These are phyloP conservation scores for Calonectria hongkongensis DNA, from an alignment of 2,329 filamentous ascomycete genomes.

Conservation along the genomic window DNA sequence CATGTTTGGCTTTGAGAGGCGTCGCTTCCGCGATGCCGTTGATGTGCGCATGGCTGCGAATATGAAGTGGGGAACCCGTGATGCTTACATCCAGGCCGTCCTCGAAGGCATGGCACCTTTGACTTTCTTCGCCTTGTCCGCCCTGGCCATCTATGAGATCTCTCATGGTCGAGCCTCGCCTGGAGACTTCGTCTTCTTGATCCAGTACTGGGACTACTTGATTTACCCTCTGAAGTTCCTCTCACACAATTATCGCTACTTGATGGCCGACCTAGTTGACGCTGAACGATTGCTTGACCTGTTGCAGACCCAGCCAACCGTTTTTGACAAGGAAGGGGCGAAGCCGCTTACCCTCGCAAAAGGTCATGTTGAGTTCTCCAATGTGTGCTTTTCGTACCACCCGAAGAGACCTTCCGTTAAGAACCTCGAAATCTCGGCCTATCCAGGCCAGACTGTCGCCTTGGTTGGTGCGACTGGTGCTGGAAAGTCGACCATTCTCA, in stretches of 20 bases:
- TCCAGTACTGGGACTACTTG: conserved; percentile 76
- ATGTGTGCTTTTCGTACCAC: conserved; percentile 75
- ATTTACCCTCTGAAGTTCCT: conserved; percentile 63
- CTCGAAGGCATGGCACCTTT: conserved; percentile 66
- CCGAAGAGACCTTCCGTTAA: conserved; percentile 69
- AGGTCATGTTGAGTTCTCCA: conserved; percentile 72
- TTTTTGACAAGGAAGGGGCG: conserved; percentile 69
- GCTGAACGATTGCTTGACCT: conserved; percentile 77
- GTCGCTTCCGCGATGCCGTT: conserved; percentile 54
- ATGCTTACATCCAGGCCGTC: conserved; percentile 49
- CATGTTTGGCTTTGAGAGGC: conserved; percentile 57
- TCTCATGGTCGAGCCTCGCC: conserved; percentile 44
- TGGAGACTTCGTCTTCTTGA: conserved; percentile 74
- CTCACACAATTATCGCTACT: conserved; percentile 52
- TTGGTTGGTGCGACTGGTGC: conserved; percentile 78
- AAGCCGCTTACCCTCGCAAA: conserved; percentile 64
- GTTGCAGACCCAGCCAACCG: conserved; percentile 74
- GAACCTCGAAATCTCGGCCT: conserved; percentile 68
- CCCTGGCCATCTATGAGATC: conserved; percentile 49
- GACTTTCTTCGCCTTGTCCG: conserved; percentile 59
- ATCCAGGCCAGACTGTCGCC: conserved; percentile 73
- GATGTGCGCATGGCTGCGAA: conserved; percentile 51
- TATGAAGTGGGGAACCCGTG: conserved; percentile 45
- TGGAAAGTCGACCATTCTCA: conserved; percentile 78
- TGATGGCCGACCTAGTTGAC: conserved; percentile 73